Percentiles rank a stretch among this genome's conserved stretches.
These are phyloP conservation scores for Luvunga scandens DNA, from an alignment of 345 rosid species.

Conservation along the genomic window DNA sequence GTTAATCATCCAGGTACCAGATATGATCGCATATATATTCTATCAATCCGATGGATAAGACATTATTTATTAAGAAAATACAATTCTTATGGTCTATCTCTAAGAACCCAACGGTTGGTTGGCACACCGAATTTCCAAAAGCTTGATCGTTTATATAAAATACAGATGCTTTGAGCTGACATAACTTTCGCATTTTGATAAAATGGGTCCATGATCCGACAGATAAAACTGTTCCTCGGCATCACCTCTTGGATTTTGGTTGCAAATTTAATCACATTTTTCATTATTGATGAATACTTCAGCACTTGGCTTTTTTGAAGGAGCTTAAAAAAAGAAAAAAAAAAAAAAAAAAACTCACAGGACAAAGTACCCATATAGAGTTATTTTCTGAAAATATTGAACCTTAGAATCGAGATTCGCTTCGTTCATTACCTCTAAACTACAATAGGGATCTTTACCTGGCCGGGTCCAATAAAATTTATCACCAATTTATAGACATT, in stretches of 20 bases:
- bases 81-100: neutral
- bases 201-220: conserved; percentile 19
- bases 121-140: conserved; percentile 17
- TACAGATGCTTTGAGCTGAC: conserved; percentile 10
- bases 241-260: neutral
- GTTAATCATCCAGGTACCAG: neutral
- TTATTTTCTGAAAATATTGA: no score
- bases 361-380: neutral
- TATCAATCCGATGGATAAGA: neutral
- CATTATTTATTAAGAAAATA: neutral
- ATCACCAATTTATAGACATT: conserved; percentile 2
- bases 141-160: neutral
- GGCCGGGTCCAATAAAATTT: conserved; percentile 3
- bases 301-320: no score
- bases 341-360: neutral
- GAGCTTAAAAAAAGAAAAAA: no score
- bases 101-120: neutral
- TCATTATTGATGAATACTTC: no score
- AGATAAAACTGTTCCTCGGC: conserved; percentile 3
- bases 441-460: neutral
- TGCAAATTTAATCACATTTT: no score
- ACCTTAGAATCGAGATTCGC: neutral
- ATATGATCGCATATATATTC: conserved; percentile 1
- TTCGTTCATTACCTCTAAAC: neutral
- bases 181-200: conserved; percentile 2